These are phyloP conservation scores for Dendryphion nanum DNA, from an alignment of 2,329 filamentous ascomycete species.

Conservation along the genomic window DNA sequence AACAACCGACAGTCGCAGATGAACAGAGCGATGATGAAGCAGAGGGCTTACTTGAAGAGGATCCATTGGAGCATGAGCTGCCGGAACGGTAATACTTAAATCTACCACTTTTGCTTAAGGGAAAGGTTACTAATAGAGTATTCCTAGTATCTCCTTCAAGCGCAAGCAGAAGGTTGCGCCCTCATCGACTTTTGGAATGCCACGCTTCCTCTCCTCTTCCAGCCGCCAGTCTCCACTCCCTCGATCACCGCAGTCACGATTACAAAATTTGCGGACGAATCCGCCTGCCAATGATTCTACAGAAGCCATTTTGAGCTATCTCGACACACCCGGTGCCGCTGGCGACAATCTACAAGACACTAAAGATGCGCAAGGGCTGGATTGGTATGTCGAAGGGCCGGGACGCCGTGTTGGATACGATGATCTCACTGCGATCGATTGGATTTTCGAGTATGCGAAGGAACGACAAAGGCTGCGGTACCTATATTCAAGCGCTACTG, in stretches of 20 bases:
- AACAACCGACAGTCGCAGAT: conserved; percentile 34
- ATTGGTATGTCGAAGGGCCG: conserved; percentile 90
- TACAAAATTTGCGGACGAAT: conserved; percentile 20
- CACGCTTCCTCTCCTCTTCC: conserved; percentile 44
- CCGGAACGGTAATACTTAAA: conserved; percentile 40
- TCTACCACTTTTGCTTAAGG: background rate
- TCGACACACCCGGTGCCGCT: conserved; percentile 39
- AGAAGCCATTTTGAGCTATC: conserved; percentile 43
- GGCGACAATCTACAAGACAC: conserved; percentile 40
- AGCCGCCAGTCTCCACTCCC: conserved; percentile 29
- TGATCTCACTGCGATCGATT: conserved; percentile 95
- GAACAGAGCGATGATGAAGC: conserved; percentile 53
- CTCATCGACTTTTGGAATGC: conserved; percentile 41
- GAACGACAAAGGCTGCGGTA: conserved; percentile 85
- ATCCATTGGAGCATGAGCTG: conserved; percentile 55
- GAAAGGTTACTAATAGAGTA: conserved; percentile 5
- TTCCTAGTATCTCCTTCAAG: conserved; percentile 64
- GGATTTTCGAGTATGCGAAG: conserved; percentile 98
- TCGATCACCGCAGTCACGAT: conserved; percentile 22
- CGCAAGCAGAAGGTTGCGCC: conserved; percentile 56
- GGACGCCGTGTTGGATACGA: conserved; percentile 92
- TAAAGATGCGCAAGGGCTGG: conserved; percentile 50
- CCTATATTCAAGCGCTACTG: conserved; percentile 66
- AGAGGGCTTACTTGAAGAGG: conserved; percentile 52
- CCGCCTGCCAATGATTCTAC: conserved; percentile 26